Base-by-base conservation (phyloP, 306 rosid genomes). In the Quercus parvula region DNA sequence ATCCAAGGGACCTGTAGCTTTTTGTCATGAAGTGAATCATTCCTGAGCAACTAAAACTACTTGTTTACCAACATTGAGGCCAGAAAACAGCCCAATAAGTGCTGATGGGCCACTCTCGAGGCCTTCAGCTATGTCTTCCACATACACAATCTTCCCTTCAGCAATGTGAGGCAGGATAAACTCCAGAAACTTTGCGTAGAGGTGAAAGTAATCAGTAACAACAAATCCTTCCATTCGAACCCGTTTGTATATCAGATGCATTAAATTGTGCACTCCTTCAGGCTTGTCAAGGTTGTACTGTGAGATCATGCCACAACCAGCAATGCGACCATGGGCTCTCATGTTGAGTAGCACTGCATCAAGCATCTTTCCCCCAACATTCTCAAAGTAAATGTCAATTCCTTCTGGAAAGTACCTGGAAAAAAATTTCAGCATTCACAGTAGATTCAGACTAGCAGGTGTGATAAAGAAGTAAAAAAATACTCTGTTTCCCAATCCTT, bases 11-110 rank as follows among this genome's bases (percentile, higher is more conserved):
- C 52, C 72, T 35, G 33, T 2, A 31, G 72, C 17, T 8, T 33
- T 10, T 24, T 4, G 14, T 3, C 30, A 3, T 27, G 15, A 25
- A 61, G 67, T 61, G 31, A 12, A 22, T 59, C 82, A 78, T 6
- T 73, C 74, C 1, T 25, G 18, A 13, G 74, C 46, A 54, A 49
- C 81, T 12, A 82, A n/a, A 38, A 84, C 80, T 1, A 81, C 78
- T 38, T 81, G 87, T 69, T 84, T 84, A 5, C 87, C 87, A 6
- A 84, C 73, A 70, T 84, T 84, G 56, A 75, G 77, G n/a, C 87
- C 85, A 4, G 77, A 33, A 54, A 66, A 84, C 27, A 84, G 85
- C 12, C 85, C 80, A 11, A 84, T 33, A n/a, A 84, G 68, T 74
- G 87, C 83, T 1, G 85, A 69, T 0, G 87, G 87, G 7, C 71